Evolutionary conservation across 306 rosid genomes (phyloP).

Genomic region (Echinosophora koreensis): DNA sequence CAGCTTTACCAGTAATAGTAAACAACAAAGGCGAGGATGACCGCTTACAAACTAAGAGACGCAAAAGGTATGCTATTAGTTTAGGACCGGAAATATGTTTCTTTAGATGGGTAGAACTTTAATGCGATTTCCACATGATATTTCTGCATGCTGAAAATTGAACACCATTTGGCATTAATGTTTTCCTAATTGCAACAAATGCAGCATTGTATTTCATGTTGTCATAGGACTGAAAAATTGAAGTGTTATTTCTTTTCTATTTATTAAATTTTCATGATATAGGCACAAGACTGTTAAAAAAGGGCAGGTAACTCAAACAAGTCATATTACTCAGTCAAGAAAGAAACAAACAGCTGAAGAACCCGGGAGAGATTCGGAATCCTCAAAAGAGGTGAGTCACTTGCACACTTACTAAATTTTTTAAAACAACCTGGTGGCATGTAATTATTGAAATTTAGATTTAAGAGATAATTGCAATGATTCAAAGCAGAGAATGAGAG

Average conservation of each 20-base stretch:
- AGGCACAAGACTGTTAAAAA: conserved; percentile 50
- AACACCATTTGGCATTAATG: neutral
- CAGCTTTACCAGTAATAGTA: conserved; percentile 48
- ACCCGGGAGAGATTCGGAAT: conserved; percentile 32
- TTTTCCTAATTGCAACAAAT: neutral
- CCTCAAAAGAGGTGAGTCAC: conserved; percentile 54
- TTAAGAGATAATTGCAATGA: too few species aligned
- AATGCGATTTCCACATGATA: neutral
- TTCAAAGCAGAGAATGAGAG: too few species aligned
- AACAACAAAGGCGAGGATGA: conserved; percentile 46
- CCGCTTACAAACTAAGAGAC: conserved; percentile 41
- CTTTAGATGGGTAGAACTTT: neutral
- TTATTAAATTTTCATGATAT: conserved; percentile 17
- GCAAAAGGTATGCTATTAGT: conserved; percentile 42
- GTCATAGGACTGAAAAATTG: neutral
- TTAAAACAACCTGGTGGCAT: neutral
- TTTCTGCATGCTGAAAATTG: conserved; percentile 7
- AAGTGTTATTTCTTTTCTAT: neutral
- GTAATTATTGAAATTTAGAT: too few species aligned
- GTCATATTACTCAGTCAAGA: conserved; percentile 24
- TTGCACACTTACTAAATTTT: neutral
- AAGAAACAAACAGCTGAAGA: conserved; percentile 41
- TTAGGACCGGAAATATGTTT: too few species aligned
- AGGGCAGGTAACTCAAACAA: conserved; percentile 50
- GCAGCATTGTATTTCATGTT: neutral